A percentile compares a stretch with the other conserved stretches of the same genome.
Conservation (phyloP, 2,329 filamentous ascomycete genomes). For the Stemphylium vesicarium region DNA sequence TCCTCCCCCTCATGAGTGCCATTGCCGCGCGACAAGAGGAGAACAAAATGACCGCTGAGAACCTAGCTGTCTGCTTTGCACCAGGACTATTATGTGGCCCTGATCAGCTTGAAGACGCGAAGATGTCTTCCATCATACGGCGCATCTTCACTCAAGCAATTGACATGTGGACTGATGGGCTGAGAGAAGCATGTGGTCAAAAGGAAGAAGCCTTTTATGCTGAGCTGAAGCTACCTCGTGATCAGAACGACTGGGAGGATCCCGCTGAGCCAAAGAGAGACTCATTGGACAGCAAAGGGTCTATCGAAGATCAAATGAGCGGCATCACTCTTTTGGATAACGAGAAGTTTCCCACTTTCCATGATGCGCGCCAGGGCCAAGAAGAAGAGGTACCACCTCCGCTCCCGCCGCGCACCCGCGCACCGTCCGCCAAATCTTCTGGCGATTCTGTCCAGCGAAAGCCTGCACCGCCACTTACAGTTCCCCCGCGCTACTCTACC, state of each 20-base stretch:
- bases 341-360: constrained; percentile 35
- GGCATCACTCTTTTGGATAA: constrained; percentile 54
- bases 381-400: constrained; percentile 38
- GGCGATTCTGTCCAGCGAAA: constrained; percentile 48
- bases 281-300: constrained; percentile 31
- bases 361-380: constrained; percentile 19
- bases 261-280: constrained; percentile 46
- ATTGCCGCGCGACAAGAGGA: constrained; percentile 54
- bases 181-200: constrained; percentile 53
- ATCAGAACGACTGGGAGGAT: constrained; percentile 56
- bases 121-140: constrained; percentile 59
- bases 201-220: constrained; percentile 45
- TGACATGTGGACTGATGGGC: constrained; percentile 52
- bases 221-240: constrained; percentile 50
- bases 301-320: constrained; percentile 47
- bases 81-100: constrained; percentile 60
- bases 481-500: constrained; percentile 54
- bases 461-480: constrained; percentile 50
- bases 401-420: constrained; percentile 47
- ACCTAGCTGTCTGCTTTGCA: constrained; percentile 62
- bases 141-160: constrained; percentile 58
- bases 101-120: constrained; percentile 62
- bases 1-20: constrained; percentile 58
- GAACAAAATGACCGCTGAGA: constrained; percentile 63
- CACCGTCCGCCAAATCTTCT: constrained; percentile 34